Base-by-base conservation (phyloP, 352 stramenopile species). In the Globisporangium canariense region DNA sequence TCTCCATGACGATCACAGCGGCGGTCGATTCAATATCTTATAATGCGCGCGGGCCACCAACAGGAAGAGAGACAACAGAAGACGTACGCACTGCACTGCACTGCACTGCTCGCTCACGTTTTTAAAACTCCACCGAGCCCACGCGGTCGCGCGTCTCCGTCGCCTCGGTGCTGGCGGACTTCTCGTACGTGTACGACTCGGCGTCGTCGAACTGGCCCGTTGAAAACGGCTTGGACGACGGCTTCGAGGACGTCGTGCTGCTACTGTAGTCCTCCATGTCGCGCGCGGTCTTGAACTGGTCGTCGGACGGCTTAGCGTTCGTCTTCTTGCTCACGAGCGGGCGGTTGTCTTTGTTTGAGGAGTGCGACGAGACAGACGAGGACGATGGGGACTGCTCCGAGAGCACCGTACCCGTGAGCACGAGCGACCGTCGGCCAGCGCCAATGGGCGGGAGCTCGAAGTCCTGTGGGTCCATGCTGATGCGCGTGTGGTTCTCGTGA, bases 91-190 rank as follows among this genome's bases (percentile, higher is more conserved):
- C 18, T 56, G 25, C 64, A 38, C 25, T 28, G 25, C n/a, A 16
- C n/a, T 43, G 18, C 22, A 5, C 38, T 30, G 2, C 32, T 53
- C 28, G 28, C 18, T 30, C 10, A n/a, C 41, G 10, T 4, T 4
- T 30, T 83, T 70, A 89, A 75, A 87, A 89, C 67, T 89, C 79
- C 41, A 89, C 76, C 7, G 79, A 89, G 25, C 66, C 76, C 16
- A 68, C 69, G 47, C 71, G 72, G 28, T 38, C 51, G 41, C 66
- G 67, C n/a, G 40, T 50, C 13, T 65, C 69, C 52, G 55, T 55
- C 32, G 63, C 49, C 13, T 38, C 28, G 41, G 25, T 20, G n/a
- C 34, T 57, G 14, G 32, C 57, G n/a, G 56, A 46, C 14, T 52
- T n/a, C 32, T 64, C 43, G 47, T 64, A 54, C 43, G 50, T 53